A percentile compares a stretch with the other conserved stretches of the same genome.
Evolutionary conservation across 352 stramenopile species (phyloP).

Genomic region (Phytophthora colocasiae): DNA sequence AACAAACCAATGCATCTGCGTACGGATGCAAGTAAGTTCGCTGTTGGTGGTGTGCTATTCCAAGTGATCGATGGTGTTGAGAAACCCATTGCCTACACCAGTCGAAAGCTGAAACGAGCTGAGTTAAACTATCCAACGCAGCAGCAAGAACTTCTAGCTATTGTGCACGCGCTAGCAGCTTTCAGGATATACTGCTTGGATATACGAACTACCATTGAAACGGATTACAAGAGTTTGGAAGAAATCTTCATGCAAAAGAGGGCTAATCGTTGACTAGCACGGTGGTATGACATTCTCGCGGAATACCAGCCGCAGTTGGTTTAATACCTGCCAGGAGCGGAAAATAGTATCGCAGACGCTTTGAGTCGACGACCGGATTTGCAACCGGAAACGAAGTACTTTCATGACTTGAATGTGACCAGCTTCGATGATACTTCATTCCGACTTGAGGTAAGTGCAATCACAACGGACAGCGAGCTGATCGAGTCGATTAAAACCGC

Average conservation of each 20-base stretch:
- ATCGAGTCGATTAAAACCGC: background rate
- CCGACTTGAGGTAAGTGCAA: too few relatives aligned
- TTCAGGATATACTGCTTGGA: background rate
- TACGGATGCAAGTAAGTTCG: background rate
- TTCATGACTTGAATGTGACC: too few relatives aligned
- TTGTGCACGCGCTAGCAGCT: background rate
- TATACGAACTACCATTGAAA: background rate
- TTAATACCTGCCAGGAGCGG: background rate
- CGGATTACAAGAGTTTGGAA: background rate
- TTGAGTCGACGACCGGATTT: background rate
- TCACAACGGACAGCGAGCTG: background rate
- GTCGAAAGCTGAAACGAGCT: background rate
- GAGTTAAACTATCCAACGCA: background rate
- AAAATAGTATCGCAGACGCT: background rate
- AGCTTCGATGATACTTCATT: too few relatives aligned
- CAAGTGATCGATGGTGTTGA: background rate
- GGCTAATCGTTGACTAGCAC: background rate
- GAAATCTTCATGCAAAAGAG: background rate
- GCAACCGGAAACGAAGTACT: background rate
- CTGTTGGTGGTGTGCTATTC: background rate
- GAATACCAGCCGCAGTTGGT: background rate
- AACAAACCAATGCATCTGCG: background rate
- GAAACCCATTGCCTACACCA: background rate
- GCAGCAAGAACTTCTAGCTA: background rate
- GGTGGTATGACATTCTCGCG: background rate